Base-by-base conservation (phyloP, 2,329 filamentous ascomycete species). In the Pseudocercospora musae region DNA sequence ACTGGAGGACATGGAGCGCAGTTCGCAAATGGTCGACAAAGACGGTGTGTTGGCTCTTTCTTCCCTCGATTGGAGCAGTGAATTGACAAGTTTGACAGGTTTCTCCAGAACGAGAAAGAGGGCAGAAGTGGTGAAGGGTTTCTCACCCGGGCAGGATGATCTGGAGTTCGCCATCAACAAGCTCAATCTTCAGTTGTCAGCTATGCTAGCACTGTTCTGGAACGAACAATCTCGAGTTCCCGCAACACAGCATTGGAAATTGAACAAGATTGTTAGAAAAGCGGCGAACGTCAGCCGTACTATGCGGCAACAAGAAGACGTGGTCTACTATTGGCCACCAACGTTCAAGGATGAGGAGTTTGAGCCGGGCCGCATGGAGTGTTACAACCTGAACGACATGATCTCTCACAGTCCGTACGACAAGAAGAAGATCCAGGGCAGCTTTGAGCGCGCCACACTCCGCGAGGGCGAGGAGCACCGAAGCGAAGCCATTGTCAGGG, bases 1-100 rank as follows among this genome's bases (percentile, higher is more conserved):
- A 46, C 71, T 80, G 57, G 69, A 77, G 48, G 58, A 75, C 57
- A 74, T 76, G 66, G 75, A 81, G 59, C 67, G 74, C 29, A 46
- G 37, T 27, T 18, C 9, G 8, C 70, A 75, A 49, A 71, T 73
- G n/a, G 73, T 73, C 70, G 59, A 76, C 69, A 68, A 75, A 73
- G 73, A 80, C 76, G 78, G 72, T 74, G 50, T 59, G 69, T 57
- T 3, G 8, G 33, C 4, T 18, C 31, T 21, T 9, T n/a, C 7
- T 33, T 48, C 20, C 8, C 7, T 20, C n/a, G n/a, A n/a, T n/a
- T n/a, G n/a, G n/a, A n/a, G 21, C n/a, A 31, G 15, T 8, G 23
- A 8, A 53, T 58, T 69, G 48, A 68, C 46, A 20, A n/a, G 21
- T 20, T 10, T 54, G 10, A 5, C 50, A 74, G 72, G 72, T 0